Evolutionary conservation across 1,284 basidiomycete species (phyloP).

Genomic region (Cryptococcus amylolentus): DNA sequence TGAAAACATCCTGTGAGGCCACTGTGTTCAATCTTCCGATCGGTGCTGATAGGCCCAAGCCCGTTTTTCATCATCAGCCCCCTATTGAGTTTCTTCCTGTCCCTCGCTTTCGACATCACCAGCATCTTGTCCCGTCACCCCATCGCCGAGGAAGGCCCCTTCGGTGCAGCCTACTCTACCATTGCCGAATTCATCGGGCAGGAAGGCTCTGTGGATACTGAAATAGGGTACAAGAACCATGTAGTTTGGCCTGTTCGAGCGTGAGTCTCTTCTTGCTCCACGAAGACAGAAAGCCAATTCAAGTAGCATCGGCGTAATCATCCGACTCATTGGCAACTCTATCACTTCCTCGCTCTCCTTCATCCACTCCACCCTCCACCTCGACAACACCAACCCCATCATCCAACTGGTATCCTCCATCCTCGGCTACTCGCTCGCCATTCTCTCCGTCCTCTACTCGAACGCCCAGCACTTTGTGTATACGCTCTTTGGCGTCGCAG

Average conservation of each 20-base stretch:
- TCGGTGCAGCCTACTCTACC: not conserved
- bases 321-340: not conserved
- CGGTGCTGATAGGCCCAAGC: not conserved
- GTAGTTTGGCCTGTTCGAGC: conserved; percentile 1
- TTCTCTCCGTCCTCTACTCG: not conserved
- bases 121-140: conserved; percentile 33
- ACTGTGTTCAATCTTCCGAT: conserved; percentile 1
- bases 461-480: conserved; percentile 7
- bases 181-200: not conserved
- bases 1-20: conserved; percentile 28
- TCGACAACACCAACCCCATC: not conserved
- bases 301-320: not conserved
- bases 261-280: conserved; percentile 8
- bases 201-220: conserved; percentile 2
- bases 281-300: not conserved
- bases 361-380: not conserved
- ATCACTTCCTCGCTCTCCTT: not conserved
- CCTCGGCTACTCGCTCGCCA: conserved; percentile 5
- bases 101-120: conserved; percentile 17
- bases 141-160: conserved; percentile 16
- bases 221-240: conserved; percentile 1
- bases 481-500: not conserved
- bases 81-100: conserved; percentile 22
- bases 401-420: not conserved
- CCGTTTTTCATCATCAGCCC: conserved; percentile 17